These are phyloP conservation scores for Pogostemon cablin DNA, from an alignment of 257 asterid genomes.

Conservation along the genomic window DNA sequence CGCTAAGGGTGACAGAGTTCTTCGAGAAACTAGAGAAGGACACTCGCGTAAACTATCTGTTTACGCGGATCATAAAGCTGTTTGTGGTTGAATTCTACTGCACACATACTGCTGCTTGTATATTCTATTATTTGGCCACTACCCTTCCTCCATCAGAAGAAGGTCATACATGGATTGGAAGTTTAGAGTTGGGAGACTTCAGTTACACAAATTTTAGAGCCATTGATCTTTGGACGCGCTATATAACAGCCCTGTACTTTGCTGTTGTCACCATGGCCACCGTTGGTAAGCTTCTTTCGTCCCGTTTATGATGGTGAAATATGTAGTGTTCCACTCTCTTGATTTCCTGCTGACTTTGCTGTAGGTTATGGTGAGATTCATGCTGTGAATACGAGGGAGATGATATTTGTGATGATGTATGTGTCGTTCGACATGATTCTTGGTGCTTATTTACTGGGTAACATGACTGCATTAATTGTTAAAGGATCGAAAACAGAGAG, in stretches of 20 bases:
- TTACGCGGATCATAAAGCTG: slow-evolving; percentile 65
- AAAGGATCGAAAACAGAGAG: slow-evolving; percentile 78
- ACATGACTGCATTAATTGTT: slow-evolving; percentile 80
- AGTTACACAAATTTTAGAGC: slow-evolving; percentile 59
- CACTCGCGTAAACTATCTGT: slow-evolving; percentile 66
- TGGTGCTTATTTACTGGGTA: slow-evolving; percentile 78
- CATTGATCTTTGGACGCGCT: slow-evolving; percentile 79
- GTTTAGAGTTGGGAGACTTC: slow-evolving; percentile 64
- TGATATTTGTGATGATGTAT: slow-evolving; percentile 76
- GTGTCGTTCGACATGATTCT: slow-evolving; percentile 81
- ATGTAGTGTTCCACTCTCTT: not conserved
- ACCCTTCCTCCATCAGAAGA: slow-evolving; percentile 72
- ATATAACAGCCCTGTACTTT: slow-evolving; percentile 64
- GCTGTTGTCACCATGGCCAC: slow-evolving; percentile 83
- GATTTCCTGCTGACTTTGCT: not conserved
- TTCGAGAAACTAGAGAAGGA: slow-evolving; percentile 70
- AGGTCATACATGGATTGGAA: slow-evolving; percentile 81
- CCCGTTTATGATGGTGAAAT: not conserved
- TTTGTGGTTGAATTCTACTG: slow-evolving; percentile 72
- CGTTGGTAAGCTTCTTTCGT: slow-evolving; percentile 53
- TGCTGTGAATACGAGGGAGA: slow-evolving; percentile 69
- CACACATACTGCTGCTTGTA: slow-evolving; percentile 83
- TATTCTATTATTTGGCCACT: slow-evolving; percentile 75
- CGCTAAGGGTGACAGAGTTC: slow-evolving; percentile 55
- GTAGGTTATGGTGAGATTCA: slow-evolving; percentile 80